Evolutionary conservation across 805 yeast genomes (phyloP).

Genomic region (Metschnikowia cubensis): DNA sequence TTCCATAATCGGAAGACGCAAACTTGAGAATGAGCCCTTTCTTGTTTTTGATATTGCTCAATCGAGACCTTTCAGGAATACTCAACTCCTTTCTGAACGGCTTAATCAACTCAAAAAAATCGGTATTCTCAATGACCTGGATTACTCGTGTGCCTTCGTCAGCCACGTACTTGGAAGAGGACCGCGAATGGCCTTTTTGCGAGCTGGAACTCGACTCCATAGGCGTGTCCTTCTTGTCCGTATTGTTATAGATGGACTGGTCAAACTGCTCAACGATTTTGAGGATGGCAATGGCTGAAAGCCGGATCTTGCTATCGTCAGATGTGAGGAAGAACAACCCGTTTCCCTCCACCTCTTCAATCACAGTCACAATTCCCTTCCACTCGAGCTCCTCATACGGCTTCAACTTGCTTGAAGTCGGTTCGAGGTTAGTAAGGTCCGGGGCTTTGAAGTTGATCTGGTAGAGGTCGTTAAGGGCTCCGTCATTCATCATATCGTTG

Average conservation of each 20-base stretch:
- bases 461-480: constrained; percentile 38
- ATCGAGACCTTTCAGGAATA: constrained; percentile 74
- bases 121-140: constrained; percentile 68
- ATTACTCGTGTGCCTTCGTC: constrained; percentile 74
- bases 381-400: constrained; percentile 64
- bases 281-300: constrained; percentile 69
- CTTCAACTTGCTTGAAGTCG: constrained; percentile 18
- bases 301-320: constrained; percentile 73
- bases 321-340: constrained; percentile 90
- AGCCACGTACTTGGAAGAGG: constrained; percentile 69
- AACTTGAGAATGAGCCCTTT: constrained; percentile 67
- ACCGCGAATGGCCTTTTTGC: constrained; percentile 44
- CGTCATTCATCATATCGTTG: constrained; percentile 35
- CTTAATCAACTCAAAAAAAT: constrained; percentile 59
- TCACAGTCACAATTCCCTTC: constrained; percentile 74
- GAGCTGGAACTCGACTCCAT: constrained; percentile 20
- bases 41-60: constrained; percentile 59
- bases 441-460: constrained; percentile 44
- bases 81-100: constrained; percentile 50
- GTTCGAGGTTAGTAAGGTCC: constrained; percentile 23
- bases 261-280: constrained; percentile 84
- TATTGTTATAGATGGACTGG: constrained; percentile 61
- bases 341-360: constrained; percentile 95
- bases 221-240: constrained; percentile 22
- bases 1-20: constrained; percentile 91